Percentiles rank a stretch among this genome's conserved stretches.
phyloP scores from a whole-genome alignment of 2,329 filamentous ascomycete genomes.

The Teratosphaeria destructans region DNA sequence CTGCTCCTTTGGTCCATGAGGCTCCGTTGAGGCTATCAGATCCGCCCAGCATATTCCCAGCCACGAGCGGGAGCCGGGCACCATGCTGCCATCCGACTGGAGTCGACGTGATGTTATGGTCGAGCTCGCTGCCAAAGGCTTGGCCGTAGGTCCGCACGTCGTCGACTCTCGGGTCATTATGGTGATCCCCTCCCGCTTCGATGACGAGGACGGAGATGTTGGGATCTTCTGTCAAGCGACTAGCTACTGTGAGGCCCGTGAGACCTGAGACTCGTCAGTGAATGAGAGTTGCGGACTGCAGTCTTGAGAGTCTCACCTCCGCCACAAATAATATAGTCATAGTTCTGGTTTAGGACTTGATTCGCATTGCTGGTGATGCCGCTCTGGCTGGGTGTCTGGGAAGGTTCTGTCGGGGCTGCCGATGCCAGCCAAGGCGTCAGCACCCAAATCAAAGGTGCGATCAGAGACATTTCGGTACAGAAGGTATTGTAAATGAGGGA shows the following conservation, averaged over 20 bases:
- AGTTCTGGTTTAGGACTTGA: constrained; percentile 6
- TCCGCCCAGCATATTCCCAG: constrained; percentile 18
- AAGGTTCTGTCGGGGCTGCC: neutral
- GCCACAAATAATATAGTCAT: constrained; percentile 18
- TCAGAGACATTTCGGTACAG: neutral
- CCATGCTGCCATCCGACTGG: constrained; percentile 15
- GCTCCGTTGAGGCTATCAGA: constrained; percentile 19
- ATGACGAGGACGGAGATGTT: constrained; percentile 15
- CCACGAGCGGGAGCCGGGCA: constrained; percentile 11
- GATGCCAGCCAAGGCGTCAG: neutral
- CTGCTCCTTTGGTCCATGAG: constrained; percentile 20
- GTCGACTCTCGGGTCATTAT: constrained; percentile 13
- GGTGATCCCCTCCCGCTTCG: constrained; percentile 16
- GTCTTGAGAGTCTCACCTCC: constrained; percentile 4
- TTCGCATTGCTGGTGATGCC: constrained; percentile 9
- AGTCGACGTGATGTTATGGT: constrained; percentile 13
- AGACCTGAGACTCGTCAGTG: constrained; percentile 2
- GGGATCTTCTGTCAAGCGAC: constrained; percentile 11
- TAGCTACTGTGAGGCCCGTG: constrained; percentile 17
- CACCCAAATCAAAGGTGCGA: neutral
- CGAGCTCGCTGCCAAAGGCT: constrained; percentile 10
- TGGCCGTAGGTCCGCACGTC: constrained; percentile 12
- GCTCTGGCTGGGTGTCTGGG: neutral
- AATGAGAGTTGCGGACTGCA: neutral
- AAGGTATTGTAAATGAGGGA: neutral